Percentiles rank a stretch among this genome's conserved stretches.
These are phyloP conservation scores for Oryza longistaminata DNA, from an alignment of 176 grass and related monocot genomes.

Conservation along the genomic window DNA sequence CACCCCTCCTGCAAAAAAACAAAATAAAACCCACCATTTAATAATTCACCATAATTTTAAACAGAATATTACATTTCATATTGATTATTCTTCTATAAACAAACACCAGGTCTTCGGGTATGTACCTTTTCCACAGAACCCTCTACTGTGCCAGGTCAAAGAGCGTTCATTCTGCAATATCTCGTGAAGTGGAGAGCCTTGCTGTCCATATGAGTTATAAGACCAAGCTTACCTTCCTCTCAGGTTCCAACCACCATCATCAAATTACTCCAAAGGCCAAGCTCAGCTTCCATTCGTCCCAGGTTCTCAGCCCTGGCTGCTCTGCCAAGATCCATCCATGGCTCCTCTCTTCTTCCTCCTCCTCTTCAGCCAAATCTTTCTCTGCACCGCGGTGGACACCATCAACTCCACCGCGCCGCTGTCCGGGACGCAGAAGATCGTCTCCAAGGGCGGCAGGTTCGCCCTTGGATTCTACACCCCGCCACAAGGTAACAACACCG, in stretches of 20 bases:
- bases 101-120: background rate
- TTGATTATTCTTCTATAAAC: slow-evolving; percentile 5
- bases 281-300: background rate
- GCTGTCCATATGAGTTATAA: slow-evolving; percentile 1
- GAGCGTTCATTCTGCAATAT: slow-evolving; percentile 21
- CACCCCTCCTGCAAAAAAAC: background rate
- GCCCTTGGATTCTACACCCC: slow-evolving; percentile 72
- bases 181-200: slow-evolving; percentile 17
- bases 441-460: slow-evolving; percentile 55
- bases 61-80: background rate
- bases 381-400: slow-evolving; percentile 51
- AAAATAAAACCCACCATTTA: too few species aligned
- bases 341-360: slow-evolving; percentile 34
- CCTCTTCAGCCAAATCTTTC: slow-evolving; percentile 36
- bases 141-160: slow-evolving; percentile 35
- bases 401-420: slow-evolving; percentile 65
- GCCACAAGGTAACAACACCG: slow-evolving; percentile 21
- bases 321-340: slow-evolving; percentile 41
- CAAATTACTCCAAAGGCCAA: slow-evolving; percentile 29
- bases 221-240: background rate
- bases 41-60: slow-evolving; percentile 4
- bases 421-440: slow-evolving; percentile 56
- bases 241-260: background rate
- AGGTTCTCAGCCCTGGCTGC: background rate
- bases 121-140: slow-evolving; percentile 8